These are phyloP conservation scores for Peronospora farinosa DNA, from an alignment of 352 stramenopile species.

Conservation along the genomic window DNA sequence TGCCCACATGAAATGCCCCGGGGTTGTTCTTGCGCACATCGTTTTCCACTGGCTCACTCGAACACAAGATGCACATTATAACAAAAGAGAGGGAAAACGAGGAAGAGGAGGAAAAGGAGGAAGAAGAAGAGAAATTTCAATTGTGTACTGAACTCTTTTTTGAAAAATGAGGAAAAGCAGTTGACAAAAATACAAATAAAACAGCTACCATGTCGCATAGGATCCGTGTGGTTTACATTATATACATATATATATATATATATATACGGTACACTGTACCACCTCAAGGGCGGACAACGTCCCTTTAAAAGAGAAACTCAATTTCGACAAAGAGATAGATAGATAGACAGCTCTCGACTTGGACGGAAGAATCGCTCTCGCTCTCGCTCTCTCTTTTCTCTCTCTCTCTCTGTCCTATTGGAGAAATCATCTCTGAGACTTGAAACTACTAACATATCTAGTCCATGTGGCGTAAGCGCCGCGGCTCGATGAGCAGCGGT, in stretches of 20 bases:
- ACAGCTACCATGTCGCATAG: no score
- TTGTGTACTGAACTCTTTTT: constrained; percentile 4
- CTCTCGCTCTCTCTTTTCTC: no score
- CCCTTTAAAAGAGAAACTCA: constrained; percentile 12
- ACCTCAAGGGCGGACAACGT: constrained; percentile 11
- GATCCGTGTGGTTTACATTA: no score
- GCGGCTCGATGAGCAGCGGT: constrained; percentile 40
- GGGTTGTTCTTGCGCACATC: constrained; percentile 66
- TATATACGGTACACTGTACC: constrained; percentile 23
- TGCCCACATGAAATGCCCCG: constrained; percentile 74
- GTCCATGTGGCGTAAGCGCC: constrained; percentile 53
- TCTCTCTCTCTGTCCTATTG: not conserved
- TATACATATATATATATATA: no score
- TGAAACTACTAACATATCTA: not conserved
- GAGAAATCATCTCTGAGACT: not conserved
- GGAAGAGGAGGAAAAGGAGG: no score
- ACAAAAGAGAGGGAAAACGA: not conserved
- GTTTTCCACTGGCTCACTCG: constrained; percentile 55
- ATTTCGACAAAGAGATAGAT: constrained; percentile 5
- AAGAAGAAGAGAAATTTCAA: no score
- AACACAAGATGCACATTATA: constrained; percentile 64
- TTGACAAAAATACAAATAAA: no score
- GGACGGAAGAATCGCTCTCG: no score
- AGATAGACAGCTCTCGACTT: not conserved
- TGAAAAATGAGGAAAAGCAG: no score